A percentile compares a stretch with the other conserved stretches of the same genome.
phyloP scores from a whole-genome alignment of 345 rosid genomes.

The Hibiscus trionum region DNA sequence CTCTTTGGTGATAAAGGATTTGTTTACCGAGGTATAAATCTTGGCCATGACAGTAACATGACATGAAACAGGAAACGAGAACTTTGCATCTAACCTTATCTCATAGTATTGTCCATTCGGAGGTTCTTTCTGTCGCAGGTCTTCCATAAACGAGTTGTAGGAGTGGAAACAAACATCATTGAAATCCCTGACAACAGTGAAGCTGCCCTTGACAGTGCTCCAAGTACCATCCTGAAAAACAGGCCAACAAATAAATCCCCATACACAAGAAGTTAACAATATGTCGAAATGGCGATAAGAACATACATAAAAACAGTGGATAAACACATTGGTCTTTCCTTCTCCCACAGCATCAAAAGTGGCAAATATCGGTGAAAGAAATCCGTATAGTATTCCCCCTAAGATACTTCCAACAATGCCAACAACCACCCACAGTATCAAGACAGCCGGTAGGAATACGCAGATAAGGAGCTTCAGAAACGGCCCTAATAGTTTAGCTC shows the following conservation, averaged over 20 bases:
- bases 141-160: constrained; percentile 72
- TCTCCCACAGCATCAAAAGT: constrained; percentile 93
- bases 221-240: constrained; percentile 82
- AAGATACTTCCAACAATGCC: constrained; percentile 60
- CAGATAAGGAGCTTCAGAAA: constrained; percentile 69
- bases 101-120: constrained; percentile 59
- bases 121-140: constrained; percentile 36
- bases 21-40: neutral
- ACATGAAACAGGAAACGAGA: neutral
- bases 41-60: neutral
- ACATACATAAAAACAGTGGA: constrained; percentile 70
- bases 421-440: constrained; percentile 55
- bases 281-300: neutral
- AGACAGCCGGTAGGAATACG: constrained; percentile 43
- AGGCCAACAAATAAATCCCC: constrained; percentile 1
- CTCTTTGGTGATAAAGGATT: constrained; percentile 3
- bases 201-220: constrained; percentile 54
- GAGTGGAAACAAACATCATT: constrained; percentile 68
- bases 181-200: constrained; percentile 68
- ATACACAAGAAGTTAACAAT: neutral
- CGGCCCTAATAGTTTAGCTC: constrained; percentile 72
- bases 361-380: constrained; percentile 82
- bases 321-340: constrained; percentile 53
- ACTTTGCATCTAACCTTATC: constrained; percentile 50
- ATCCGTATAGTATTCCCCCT: constrained; percentile 71